Conservation (phyloP, 2,329 filamentous ascomycete genomes). For the Alternaria panax region DNA sequence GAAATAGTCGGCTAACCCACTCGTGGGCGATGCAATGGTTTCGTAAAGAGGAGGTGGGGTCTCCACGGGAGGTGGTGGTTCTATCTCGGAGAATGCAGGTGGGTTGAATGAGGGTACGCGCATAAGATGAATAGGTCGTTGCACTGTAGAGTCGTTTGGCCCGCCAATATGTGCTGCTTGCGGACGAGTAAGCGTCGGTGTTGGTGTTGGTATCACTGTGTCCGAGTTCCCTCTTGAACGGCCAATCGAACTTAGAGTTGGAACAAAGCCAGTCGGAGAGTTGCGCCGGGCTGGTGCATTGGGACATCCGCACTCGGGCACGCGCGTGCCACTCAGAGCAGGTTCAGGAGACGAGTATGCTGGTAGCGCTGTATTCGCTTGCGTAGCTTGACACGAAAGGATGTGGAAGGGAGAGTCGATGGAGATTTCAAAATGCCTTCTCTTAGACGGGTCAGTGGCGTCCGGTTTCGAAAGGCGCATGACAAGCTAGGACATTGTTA, state of each 20-base stretch:
- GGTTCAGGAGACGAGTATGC: conserved; percentile 72
- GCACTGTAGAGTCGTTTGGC: conserved; percentile 55
- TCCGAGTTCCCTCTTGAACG: conserved; percentile 40
- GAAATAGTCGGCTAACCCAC: conserved; percentile 84
- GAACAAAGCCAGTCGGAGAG: conserved; percentile 59
- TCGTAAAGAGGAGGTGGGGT: conserved; percentile 90
- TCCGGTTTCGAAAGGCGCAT: conserved; percentile 90
- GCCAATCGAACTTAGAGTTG: conserved; percentile 66
- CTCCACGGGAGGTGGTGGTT: conserved; percentile 74
- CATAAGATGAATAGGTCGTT: conserved; percentile 83
- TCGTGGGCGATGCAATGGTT: conserved; percentile 75
- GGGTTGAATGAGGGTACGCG: conserved; percentile 87
- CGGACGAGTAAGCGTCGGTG: conserved; percentile 58
- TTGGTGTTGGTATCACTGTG: conserved; percentile 24
- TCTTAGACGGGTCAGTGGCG: conserved; percentile 76
- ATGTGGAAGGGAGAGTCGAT: conserved; percentile 96
- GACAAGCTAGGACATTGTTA: conserved; percentile 70
- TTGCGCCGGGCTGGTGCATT: conserved; percentile 64
- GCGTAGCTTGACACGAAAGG: conserved; percentile 90
- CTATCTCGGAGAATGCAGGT: conserved; percentile 83
- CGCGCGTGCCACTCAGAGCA: conserved; percentile 37
- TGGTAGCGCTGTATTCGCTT: conserved; percentile 85
- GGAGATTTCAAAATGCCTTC: conserved; percentile 92
- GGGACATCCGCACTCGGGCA: conserved; percentile 69
- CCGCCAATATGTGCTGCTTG: conserved; percentile 56